A percentile compares a stretch with the other conserved stretches of the same genome.
Evolutionary conservation across 2,329 filamentous ascomycete species (phyloP).

Genomic region (Chlorencoelia australis): DNA sequence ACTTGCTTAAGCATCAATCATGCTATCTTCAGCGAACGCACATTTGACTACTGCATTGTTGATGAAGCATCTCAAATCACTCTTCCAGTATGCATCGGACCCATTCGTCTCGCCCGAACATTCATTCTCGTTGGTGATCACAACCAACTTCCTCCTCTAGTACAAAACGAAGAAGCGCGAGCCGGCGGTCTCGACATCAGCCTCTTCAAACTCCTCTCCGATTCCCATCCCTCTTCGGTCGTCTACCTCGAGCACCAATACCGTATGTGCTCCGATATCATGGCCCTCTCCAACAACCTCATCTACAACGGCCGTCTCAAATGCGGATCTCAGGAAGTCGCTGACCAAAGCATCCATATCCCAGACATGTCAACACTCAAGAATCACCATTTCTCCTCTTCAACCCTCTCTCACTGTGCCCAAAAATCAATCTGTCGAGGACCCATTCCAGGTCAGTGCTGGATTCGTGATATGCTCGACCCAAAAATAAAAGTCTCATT

Average conservation of each 20-base stretch:
- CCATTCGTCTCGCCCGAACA: constrained; percentile 82
- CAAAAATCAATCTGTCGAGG: constrained; percentile 46
- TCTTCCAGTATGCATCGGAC: constrained; percentile 84
- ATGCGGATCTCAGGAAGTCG: constrained; percentile 73
- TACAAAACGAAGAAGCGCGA: constrained; percentile 82
- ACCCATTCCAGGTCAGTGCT: constrained; percentile 45
- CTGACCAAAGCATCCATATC: constrained; percentile 56
- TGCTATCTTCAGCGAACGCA: constrained; percentile 73
- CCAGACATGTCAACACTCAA: constrained; percentile 53
- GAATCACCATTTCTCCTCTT: constrained; percentile 45
- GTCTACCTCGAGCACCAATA: constrained; percentile 94
- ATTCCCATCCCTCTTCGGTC: constrained; percentile 76
- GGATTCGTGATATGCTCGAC: constrained; percentile 62
- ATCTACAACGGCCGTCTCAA: constrained; percentile 89
- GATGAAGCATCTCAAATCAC: constrained; percentile 98
- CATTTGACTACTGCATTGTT: constrained; percentile 97
- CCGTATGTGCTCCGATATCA: constrained; percentile 95
- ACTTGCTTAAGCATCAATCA: constrained; percentile 92
- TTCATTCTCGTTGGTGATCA: constrained; percentile 97
- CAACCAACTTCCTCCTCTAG: constrained; percentile 87
- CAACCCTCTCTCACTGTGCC: constrained; percentile 32
- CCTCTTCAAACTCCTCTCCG: constrained; percentile 87
- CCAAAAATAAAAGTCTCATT: constrained; percentile 70
- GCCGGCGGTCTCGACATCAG: constrained; percentile 83
- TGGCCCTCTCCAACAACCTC: constrained; percentile 83